Conservation (phyloP, 495 filamentous ascomycete species). For the Friedmanniomyces simplex region DNA sequence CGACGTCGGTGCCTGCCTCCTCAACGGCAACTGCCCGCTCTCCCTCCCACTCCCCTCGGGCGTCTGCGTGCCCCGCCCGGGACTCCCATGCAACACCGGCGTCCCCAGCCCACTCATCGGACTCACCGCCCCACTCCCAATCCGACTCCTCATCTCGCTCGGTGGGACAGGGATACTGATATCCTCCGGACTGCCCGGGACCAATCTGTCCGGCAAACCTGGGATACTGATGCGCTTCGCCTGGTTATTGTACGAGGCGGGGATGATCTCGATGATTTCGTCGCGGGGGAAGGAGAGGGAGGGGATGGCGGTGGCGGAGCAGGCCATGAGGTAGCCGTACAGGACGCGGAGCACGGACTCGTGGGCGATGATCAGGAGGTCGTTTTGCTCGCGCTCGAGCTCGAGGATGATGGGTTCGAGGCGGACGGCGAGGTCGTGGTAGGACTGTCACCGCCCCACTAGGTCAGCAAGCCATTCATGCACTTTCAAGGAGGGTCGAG, state of each 20-base stretch:
- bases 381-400: slow-evolving; percentile 91
- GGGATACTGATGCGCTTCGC: slow-evolving; percentile 77
- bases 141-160: slow-evolving; percentile 31
- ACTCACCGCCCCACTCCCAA: slow-evolving; percentile 31
- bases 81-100: slow-evolving; percentile 10
- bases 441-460: slow-evolving; percentile 60
- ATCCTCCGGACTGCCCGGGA: slow-evolving; percentile 71
- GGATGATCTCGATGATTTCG: slow-evolving; percentile 98
- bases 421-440: slow-evolving; percentile 94
- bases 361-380: slow-evolving; percentile 94
- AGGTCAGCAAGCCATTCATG: slow-evolving; percentile 3
- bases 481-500: neutral
- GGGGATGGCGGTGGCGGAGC: slow-evolving; percentile 91
- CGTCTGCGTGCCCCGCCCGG: neutral
- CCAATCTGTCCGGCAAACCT: slow-evolving; percentile 47
- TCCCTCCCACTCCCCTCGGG: slow-evolving; percentile 1
- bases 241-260: slow-evolving; percentile 92
- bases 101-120: slow-evolving; percentile 31
- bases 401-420: slow-evolving; percentile 99
- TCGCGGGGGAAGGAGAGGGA: slow-evolving; percentile 88
- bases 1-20: neutral
- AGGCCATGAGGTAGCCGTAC: slow-evolving; percentile 98
- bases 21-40: neutral
- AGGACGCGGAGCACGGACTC: slow-evolving; percentile 92
- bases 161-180: slow-evolving; percentile 70